phyloP scores from a whole-genome alignment of 208 protist species.

The Trypanosoma vivax region DNA sequence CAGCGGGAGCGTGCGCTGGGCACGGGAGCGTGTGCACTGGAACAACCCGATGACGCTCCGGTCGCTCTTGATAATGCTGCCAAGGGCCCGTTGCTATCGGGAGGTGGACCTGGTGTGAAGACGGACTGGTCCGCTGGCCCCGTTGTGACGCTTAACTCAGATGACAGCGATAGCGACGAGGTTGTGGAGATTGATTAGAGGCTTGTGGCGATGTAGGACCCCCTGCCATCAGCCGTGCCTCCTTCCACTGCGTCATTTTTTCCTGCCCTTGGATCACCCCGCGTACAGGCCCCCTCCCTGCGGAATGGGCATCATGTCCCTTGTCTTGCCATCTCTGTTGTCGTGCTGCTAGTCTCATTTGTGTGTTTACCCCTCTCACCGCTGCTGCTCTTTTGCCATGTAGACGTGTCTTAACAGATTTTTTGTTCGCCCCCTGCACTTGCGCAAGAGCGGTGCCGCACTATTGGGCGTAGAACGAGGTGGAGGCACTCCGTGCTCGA shows the following conservation, averaged over 20 bases:
- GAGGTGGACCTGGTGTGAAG: not conserved
- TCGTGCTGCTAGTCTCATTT: too few species aligned
- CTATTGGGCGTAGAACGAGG: too few species aligned
- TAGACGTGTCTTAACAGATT: not conserved
- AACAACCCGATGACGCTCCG: not conserved
- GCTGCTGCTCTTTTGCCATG: not conserved
- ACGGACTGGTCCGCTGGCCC: not conserved
- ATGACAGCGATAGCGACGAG: constrained; percentile 7
- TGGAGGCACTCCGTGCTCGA: too few species aligned
- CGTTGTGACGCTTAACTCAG: constrained; percentile 4
- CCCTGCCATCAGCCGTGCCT: too few species aligned
- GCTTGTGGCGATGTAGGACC: too few species aligned
- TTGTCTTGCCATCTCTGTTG: too few species aligned
- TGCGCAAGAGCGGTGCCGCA: too few species aligned
- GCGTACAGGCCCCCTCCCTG: too few species aligned
- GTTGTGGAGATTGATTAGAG: constrained; percentile 33
- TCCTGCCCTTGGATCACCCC: too few species aligned
- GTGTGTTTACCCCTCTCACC: too few species aligned
- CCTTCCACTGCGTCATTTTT: too few species aligned
- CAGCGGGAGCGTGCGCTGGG: constrained; percentile 6
- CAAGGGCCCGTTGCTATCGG: not conserved
- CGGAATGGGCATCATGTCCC: too few species aligned
- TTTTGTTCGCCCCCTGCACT: not conserved
- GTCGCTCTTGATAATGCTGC: not conserved
- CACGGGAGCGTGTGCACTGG: not conserved